These are phyloP conservation scores for Simplicillium aogashimaense DNA, from an alignment of 2,329 filamentous ascomycete genomes.

Conservation along the genomic window DNA sequence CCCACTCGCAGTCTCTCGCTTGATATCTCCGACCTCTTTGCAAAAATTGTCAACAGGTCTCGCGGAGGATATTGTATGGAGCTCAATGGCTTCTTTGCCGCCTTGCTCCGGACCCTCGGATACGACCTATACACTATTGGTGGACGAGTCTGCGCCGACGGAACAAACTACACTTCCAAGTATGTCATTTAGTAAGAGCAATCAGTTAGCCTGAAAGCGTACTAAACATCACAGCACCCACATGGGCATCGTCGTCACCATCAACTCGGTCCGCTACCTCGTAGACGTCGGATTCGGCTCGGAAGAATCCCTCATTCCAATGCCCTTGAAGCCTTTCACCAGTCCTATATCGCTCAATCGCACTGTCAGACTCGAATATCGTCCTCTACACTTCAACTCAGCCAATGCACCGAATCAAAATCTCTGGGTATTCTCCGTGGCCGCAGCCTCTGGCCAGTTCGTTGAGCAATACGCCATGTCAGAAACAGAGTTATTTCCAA, in stretches of 20 bases:
- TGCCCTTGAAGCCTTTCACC: constrained; percentile 15
- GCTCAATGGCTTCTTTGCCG: constrained; percentile 32
- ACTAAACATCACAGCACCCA: constrained; percentile 33
- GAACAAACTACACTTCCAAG: constrained; percentile 14
- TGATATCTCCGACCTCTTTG: constrained; percentile 28
- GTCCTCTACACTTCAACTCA: constrained; percentile 18
- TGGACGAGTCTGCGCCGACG: constrained; percentile 23
- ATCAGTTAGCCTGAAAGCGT: constrained; percentile 12
- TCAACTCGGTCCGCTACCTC: constrained; percentile 35
- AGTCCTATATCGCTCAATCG: constrained; percentile 29
- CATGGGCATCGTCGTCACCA: constrained; percentile 48
- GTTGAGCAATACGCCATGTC: constrained; percentile 39
- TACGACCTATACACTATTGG: constrained; percentile 40
- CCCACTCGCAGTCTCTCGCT: constrained; percentile 23
- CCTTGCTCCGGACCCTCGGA: constrained; percentile 35
- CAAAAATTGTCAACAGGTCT: constrained; percentile 32
- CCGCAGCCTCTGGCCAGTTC: constrained; percentile 27
- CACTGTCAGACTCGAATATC: constrained; percentile 32
- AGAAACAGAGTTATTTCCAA: constrained; percentile 34
- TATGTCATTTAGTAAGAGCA: constrained; percentile 7
- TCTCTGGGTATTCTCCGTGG: constrained; percentile 27
- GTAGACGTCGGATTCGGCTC: constrained; percentile 54
- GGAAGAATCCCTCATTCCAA: constrained; percentile 23
- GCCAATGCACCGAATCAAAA: constrained; percentile 18
- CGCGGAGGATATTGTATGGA: constrained; percentile 46